phyloP scores from a whole-genome alignment of 2,329 filamentous ascomycete species.

The Phaeoacremonium minimum region DNA sequence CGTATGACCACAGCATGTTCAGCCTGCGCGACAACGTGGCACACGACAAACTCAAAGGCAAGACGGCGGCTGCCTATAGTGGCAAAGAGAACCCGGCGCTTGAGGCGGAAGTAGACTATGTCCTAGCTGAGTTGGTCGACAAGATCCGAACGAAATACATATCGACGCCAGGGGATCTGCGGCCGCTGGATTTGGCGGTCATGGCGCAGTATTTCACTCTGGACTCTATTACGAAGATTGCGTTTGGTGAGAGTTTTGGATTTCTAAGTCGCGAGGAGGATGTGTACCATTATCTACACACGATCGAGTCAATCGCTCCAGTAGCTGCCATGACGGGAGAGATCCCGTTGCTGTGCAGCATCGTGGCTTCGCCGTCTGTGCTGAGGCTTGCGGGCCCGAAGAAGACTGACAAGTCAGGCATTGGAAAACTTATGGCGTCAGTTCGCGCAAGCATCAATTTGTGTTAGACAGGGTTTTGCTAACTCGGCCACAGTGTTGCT shows the following conservation, averaged over 20 bases:
- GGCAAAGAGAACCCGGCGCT: constrained; percentile 20
- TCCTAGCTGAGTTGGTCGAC: not conserved
- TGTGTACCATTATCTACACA: constrained; percentile 36
- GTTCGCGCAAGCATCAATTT: not conserved
- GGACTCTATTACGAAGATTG: constrained; percentile 44
- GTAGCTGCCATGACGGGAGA: constrained; percentile 32
- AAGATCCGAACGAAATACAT: constrained; percentile 6
- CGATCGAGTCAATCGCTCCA: constrained; percentile 30
- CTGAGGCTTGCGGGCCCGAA: constrained; percentile 28
- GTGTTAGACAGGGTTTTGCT: too few relatives aligned
- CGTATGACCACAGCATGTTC: constrained; percentile 4
- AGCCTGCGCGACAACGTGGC: constrained; percentile 10
- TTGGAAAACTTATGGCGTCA: constrained; percentile 20
- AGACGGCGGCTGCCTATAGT: constrained; percentile 16
- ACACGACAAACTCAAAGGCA: constrained; percentile 22
- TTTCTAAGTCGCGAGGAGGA: constrained; percentile 36
- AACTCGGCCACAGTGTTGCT: constrained; percentile 27
- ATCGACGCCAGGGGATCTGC: not conserved
- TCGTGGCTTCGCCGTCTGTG: constrained; percentile 16
- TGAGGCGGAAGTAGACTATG: constrained; percentile 13
- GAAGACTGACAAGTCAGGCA: constrained; percentile 16
- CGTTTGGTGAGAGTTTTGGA: constrained; percentile 40
- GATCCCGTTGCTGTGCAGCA: constrained; percentile 25
- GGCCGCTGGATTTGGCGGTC: constrained; percentile 35
- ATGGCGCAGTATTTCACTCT: constrained; percentile 43